A percentile compares a stretch with the other conserved stretches of the same genome.
These are phyloP conservation scores for Fusarium papillatum DNA, from an alignment of 2,329 filamentous ascomycete species.

Conservation along the genomic window DNA sequence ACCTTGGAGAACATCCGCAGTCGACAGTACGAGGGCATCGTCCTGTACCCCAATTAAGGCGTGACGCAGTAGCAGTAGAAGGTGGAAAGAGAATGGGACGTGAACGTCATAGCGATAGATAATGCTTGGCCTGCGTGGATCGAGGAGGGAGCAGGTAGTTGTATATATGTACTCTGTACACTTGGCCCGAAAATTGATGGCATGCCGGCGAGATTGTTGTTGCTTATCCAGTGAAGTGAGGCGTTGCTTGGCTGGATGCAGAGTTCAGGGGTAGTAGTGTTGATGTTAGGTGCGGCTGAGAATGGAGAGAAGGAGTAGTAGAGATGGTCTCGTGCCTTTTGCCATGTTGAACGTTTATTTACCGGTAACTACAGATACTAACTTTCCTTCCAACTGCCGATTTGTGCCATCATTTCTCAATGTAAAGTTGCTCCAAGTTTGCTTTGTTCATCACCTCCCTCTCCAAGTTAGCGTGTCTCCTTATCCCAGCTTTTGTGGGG, in stretches of 20 bases:
- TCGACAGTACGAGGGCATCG: slow-evolving; percentile 93
- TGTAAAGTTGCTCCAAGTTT: slow-evolving; percentile 3
- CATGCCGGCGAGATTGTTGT: slow-evolving; percentile 6
- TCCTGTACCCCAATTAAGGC: slow-evolving; percentile 71
- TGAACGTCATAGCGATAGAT: slow-evolving; percentile 44
- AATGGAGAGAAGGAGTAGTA: not conserved
- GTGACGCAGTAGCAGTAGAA: not conserved
- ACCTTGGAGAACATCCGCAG: slow-evolving; percentile 94
- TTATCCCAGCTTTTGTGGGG: slow-evolving; percentile 42
- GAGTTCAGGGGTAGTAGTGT: slow-evolving; percentile 20
- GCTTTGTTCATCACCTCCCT: slow-evolving; percentile 30
- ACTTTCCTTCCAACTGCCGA: not conserved
- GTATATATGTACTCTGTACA: slow-evolving; percentile 48
- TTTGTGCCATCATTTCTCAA: not conserved
- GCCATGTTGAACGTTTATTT: not conserved
- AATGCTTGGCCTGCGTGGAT: slow-evolving; percentile 38
- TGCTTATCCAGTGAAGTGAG: slow-evolving; percentile 1
- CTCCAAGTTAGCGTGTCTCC: slow-evolving; percentile 34
- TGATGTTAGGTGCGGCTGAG: not conserved
- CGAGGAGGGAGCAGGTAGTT: slow-evolving; percentile 37
- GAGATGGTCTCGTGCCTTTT: not conserved
- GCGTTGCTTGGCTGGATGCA: not conserved
- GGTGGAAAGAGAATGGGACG: slow-evolving; percentile 17
- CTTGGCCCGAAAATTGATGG: slow-evolving; percentile 39
- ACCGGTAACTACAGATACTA: not conserved